Evolutionary conservation across 805 yeast species (phyloP), one percentile per base, ranked within the genome.

Genomic region (Candida takata): DNA sequence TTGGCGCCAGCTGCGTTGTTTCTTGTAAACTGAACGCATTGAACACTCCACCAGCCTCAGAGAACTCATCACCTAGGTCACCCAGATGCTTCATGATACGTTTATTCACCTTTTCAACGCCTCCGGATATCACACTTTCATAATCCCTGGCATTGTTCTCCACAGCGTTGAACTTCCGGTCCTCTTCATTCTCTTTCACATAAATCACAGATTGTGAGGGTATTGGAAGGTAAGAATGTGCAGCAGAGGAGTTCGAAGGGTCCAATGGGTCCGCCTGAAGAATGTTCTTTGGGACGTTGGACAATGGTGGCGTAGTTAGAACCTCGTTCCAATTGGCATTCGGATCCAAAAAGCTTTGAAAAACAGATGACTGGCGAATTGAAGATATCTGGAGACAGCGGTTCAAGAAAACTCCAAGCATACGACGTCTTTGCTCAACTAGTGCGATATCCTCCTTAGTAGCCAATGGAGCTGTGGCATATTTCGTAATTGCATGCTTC

Each of bases 291-390:
- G 86, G 75, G 30, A 82, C 58, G 8, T 63, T 57, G 2, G 69
- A 58, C 15, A 79, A 62, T 2, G 77, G 79, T 8, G 80, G 75
- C 4, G 74, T 59, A 33, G 61, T 62, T 37, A 81, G 52, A 4
- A 77, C 95, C 54, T 90, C 97, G 17, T 73, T 68, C 90, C 96
- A 92, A 49, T 77, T 75, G n/a, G 86, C 77, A 47, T 87, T 88
- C 5, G 97, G 95, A 53, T 87, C 92, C 41, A 92, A 58, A 50
- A 92, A 92, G 50, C 79, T 76, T 32, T 77, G 74, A 46, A 86
- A 84, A 26, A 83, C 77, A 18, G 71, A 70, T 45, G 81, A 72
- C 23, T 69, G 70, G 30, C 79, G 64, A 12, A 92, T 67, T 42
- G 68, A 71, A 2, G 67, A 65, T 35, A 79, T 76, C 6, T 63